Base-by-base conservation (phyloP, 768 basidiomycete species). In the Termitomyces sp. region DNA sequence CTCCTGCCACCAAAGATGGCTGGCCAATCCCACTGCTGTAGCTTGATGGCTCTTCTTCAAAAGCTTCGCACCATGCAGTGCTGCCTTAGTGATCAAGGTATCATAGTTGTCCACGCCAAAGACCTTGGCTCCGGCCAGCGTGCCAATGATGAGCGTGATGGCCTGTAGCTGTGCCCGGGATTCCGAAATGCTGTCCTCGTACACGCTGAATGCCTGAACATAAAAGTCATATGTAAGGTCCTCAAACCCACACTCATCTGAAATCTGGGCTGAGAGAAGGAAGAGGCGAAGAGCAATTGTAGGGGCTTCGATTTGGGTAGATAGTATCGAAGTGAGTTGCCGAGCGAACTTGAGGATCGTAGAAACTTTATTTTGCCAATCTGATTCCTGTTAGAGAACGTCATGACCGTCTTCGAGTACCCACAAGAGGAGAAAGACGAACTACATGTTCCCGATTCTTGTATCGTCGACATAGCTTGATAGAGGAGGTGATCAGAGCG, bases 1-100 rank as follows among this genome's bases (percentile, higher is more conserved):
- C 63, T 90, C 90, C 72, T 98, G 97, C 96, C 96, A 99, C 96
- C 96, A 99, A 66, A 99, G 76, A 76, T 99, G 97, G 72, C 95
- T 97, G 8, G 97, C 97, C 35, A 94, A 80, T 53, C 91, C 88
- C 22, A 98, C 97, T 5, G 96, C 97, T 9, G 89, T 92, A 13
- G 96, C 91, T 75, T 98, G 97, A 73, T 98, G 96, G 13, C 94
- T 94, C 82, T 99, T 98, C 84, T 99, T 99, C 74, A 99, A 74
- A 65, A 98, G 75, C 76, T 96, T 96, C 35, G 95, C 92, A 5
- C 94, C 95, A 73, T 99, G 97, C 65, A 98, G 76, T 7, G 96
- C 96, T n/a, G 96, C 97, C 76, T 99, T 98, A 32, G 97, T 98
- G 69, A 98, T 94, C 63, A 99, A 76, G 2, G 96, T 98, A 69